These are phyloP conservation scores for Cercophora samala DNA, from an alignment of 495 filamentous ascomycete species.

Conservation along the genomic window DNA sequence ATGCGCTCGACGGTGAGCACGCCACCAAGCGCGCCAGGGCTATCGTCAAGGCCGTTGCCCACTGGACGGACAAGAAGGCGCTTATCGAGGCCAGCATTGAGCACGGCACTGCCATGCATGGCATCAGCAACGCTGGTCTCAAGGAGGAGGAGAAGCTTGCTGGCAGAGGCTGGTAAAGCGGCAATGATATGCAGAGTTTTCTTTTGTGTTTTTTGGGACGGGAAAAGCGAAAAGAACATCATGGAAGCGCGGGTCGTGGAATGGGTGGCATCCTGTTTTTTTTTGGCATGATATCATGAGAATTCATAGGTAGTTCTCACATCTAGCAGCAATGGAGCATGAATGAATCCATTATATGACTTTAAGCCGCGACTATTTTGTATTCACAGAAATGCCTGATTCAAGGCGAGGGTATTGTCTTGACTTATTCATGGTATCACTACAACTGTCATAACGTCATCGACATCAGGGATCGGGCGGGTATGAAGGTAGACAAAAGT, in stretches of 20 bases:
- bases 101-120: conserved; percentile 93
- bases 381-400: neutral
- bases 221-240: conserved; percentile 8
- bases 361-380: neutral
- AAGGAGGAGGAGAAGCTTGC: conserved; percentile 75
- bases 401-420: no score
- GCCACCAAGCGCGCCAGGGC: conserved; percentile 82
- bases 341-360: neutral
- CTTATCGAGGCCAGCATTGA: conserved; percentile 83
- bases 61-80: conserved; percentile 81
- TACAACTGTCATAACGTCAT: no score
- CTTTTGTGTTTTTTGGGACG: neutral
- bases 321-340: neutral
- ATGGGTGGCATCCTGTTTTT: neutral
- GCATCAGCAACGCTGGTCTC: conserved; percentile 77
- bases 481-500: no score
- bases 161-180: conserved; percentile 73
- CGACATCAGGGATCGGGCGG: no score
- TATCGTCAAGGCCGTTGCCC: conserved; percentile 90
- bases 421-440: no score
- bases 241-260: neutral
- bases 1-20: conserved; percentile 59
- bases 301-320: neutral
- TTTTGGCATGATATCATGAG: neutral
- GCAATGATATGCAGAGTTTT: neutral